These are phyloP conservation scores for Scutellaria baicalensis DNA, from an alignment of 257 asterid species.

Conservation along the genomic window DNA sequence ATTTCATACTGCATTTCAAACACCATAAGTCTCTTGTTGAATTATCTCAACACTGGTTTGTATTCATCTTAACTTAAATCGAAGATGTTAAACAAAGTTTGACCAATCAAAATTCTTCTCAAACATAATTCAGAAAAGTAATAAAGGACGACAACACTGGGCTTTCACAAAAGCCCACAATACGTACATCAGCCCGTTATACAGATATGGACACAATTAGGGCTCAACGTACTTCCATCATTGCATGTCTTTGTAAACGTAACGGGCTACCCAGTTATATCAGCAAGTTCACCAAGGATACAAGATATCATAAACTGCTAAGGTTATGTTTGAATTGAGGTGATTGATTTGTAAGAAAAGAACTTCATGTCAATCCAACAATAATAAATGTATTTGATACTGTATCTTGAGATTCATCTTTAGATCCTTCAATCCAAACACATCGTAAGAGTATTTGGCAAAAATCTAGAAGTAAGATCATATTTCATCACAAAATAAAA, in stretches of 20 bases:
- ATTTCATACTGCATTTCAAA: no score
- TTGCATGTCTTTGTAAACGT: neutral
- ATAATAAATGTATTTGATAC: no score
- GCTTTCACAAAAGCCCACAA: constrained; percentile 1
- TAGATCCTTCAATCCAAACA: neutral
- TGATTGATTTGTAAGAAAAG: no score
- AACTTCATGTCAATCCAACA: no score
- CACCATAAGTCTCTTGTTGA: no score
- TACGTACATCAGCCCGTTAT: neutral
- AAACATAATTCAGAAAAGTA: neutral
- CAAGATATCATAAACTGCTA: no score
- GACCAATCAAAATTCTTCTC: neutral
- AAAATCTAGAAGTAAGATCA: no score
- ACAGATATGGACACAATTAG: neutral
- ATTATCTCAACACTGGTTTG: no score
- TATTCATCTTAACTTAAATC: neutral
- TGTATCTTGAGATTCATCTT: no score
- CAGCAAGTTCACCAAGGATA: neutral
- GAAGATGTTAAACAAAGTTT: neutral
- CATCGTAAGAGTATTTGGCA: neutral
- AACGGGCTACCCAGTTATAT: neutral
- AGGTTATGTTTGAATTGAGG: no score
- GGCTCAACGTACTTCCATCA: no score
- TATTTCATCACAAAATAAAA: no score
- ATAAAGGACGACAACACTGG: neutral